Conservation (phyloP, 2,329 filamentous ascomycete genomes). For the Nannizzia gypsea region DNA sequence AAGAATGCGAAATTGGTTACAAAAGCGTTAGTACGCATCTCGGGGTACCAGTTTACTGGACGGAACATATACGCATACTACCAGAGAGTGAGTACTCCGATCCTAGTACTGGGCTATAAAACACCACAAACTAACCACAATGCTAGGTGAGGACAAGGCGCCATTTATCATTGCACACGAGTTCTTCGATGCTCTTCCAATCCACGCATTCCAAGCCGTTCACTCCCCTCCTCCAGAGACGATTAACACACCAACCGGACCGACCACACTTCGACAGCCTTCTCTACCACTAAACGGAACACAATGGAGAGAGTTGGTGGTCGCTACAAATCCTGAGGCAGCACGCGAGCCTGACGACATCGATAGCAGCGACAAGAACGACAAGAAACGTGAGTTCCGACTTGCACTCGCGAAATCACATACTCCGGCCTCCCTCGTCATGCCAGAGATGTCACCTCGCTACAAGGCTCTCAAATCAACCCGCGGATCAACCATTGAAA, state of each 20-base stretch:
- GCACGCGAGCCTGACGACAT: constrained; percentile 33
- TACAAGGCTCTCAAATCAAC: constrained; percentile 62
- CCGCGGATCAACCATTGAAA: constrained; percentile 64
- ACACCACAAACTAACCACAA: background rate
- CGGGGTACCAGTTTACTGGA: constrained; percentile 70
- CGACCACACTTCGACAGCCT: constrained; percentile 34
- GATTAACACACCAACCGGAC: constrained; percentile 39
- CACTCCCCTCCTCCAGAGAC: constrained; percentile 38
- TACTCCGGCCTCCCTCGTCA: constrained; percentile 72
- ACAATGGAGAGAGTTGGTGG: constrained; percentile 75
- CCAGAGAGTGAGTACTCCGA: constrained; percentile 47
- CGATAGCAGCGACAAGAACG: constrained; percentile 28
- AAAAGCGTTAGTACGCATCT: constrained; percentile 65
- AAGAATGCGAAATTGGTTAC: constrained; percentile 61
- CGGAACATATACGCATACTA: constrained; percentile 75
- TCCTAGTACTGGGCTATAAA: background rate
- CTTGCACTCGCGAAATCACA: constrained; percentile 62
- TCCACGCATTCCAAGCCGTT: constrained; percentile 83
- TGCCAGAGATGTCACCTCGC: constrained; percentile 69
- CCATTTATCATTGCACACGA: constrained; percentile 96
- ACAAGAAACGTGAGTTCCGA: constrained; percentile 64
- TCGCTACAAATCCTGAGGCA: constrained; percentile 53
- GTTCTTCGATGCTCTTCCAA: constrained; percentile 95
- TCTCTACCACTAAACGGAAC: constrained; percentile 30
- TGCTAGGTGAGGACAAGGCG: constrained; percentile 51